A percentile compares a stretch with the other conserved stretches of the same genome.
phyloP scores from a whole-genome alignment of 2,329 filamentous ascomycete species.

The Colletotrichum salicis region DNA sequence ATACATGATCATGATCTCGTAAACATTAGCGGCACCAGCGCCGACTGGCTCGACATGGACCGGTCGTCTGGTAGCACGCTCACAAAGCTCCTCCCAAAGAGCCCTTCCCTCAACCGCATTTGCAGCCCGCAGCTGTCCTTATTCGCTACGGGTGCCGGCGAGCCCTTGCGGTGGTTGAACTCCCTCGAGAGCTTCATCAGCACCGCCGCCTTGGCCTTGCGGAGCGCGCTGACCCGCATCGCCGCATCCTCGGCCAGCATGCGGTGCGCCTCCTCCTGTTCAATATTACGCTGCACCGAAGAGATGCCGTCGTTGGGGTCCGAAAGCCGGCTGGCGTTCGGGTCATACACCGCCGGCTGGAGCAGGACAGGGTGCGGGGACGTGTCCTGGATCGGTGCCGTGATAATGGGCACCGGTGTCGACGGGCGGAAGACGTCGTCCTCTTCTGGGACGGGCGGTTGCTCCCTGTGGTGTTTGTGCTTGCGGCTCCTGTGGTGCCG shows the following conservation, averaged over 20 bases:
- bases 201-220: slow-evolving; percentile 69
- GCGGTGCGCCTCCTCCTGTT: slow-evolving; percentile 65
- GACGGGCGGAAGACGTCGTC: slow-evolving; percentile 39
- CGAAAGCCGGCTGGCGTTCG: slow-evolving; percentile 40
- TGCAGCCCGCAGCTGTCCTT: slow-evolving; percentile 45
- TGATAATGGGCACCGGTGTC: slow-evolving; percentile 53
- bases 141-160: slow-evolving; percentile 32
- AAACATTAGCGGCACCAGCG: slow-evolving; percentile 70
- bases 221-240: slow-evolving; percentile 64
- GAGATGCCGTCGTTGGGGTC: slow-evolving; percentile 60
- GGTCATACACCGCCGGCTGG: slow-evolving; percentile 68
- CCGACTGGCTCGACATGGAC: slow-evolving; percentile 62
- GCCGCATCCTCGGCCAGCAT: slow-evolving; percentile 67
- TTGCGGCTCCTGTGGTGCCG: slow-evolving; percentile 19
- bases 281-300: slow-evolving; percentile 67
- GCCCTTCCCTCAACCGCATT: slow-evolving; percentile 52
- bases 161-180: slow-evolving; percentile 45
- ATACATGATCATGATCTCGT: slow-evolving; percentile 51
- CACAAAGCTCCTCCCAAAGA: slow-evolving; percentile 52
- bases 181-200: slow-evolving; percentile 68
- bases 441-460: slow-evolving; percentile 32
- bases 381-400: slow-evolving; percentile 60
- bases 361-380: slow-evolving; percentile 62
- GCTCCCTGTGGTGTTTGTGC: slow-evolving; percentile 37
- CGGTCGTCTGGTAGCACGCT: slow-evolving; percentile 54